Base-by-base conservation (phyloP, 192 early-diverging fungal genomes). In the Radiomyces spectabilis region DNA sequence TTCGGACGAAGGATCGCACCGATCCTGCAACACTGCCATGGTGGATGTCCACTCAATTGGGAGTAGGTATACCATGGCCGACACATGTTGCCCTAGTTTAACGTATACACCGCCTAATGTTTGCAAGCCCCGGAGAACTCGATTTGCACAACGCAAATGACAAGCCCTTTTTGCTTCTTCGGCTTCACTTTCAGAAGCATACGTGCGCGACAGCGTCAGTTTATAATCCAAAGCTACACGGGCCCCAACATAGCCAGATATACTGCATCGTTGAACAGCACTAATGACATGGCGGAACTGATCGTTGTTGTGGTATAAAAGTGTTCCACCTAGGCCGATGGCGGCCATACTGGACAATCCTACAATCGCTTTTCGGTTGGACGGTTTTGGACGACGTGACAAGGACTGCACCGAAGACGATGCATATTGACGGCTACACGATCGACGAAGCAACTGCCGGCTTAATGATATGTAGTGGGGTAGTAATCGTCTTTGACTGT, bases 31-130 rank as follows among this genome's bases (percentile, higher is more conserved):
- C 32, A 69, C 65, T 19, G 79, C 76, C 85, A 97, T 87, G 1
- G 91, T 90, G 1, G 77, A 63, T 24, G 90, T 93, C 82, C 93
- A 97, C 65, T 97, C 93, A 6, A 59, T 49, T n/a, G 94, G 94
- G 10, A 97, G 74, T 4, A 97, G 58, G 51, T 93, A 93, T 21
- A 81, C 76, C 79, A 94, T 78, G 7, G 91, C 87, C 30, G 82
- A 71, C 1, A 91, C 72, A 72, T 91, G 88, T 58, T 94, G 91
- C 0, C 90, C 88, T n/a, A 94, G 69, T 53, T 94, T 94, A 59
- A 94, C 85, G 63, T 92, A 94, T 8, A 92, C 78, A 4, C 92
- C 92, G 30, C 87, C 89, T 45, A 86, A 83, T 35, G 57, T 68
- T 61, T 78, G 73, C 46, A 86, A 75, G 13, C 85, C 74, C 10